Base-by-base conservation (phyloP, 139 green algal species). In the Zygnema circumcarinatum region DNA sequence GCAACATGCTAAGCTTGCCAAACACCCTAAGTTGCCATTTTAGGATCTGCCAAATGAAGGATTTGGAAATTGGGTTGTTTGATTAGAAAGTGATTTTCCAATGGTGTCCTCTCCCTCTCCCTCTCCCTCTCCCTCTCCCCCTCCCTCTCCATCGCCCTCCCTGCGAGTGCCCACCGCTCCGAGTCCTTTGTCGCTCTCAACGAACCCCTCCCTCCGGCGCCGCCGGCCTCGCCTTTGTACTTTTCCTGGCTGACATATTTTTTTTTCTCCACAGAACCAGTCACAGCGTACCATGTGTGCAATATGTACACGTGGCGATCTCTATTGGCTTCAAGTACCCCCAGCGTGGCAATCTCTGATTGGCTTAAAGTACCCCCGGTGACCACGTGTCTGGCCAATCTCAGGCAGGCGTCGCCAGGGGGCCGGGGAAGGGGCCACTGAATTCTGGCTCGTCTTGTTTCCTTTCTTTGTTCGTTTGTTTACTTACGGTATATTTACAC, bases 71-170 rank as follows among this genome's bases (percentile, higher is more conserved):
- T n/a, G n/a, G n/a, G n/a, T n/a, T n/a, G n/a, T n/a, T n/a, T n/a
- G n/a, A n/a, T n/a, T n/a, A n/a, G n/a, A n/a, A n/a, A n/a, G n/a
- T n/a, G n/a, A n/a, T n/a, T n/a, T n/a, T n/a, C n/a, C n/a, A n/a
- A n/a, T n/a, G n/a, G n/a, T n/a, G n/a, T n/a, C 47, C 47, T 62
- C 47, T 16, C 47, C 16, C 47, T 16, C 47, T 62, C 16, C 47
- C 47, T 62, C 47, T 16, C 47, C 16, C 47, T 16, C 47, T 62
- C 47, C 47, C 47, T 62, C 47, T 11, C 69, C 16, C 38, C 16
- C 69, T 11, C 69, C 16, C 69, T 11, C 69, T 78, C 69, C 69
- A 3, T 78, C 69, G 3, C 69, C 39, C 69, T 47, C 39, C 69
- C 39, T 41, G 7, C 39, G 7, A 25, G 7, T 78, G 7, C 11